phyloP scores from a whole-genome alignment of 179 eudicot species.

The Camellia oleifera region DNA sequence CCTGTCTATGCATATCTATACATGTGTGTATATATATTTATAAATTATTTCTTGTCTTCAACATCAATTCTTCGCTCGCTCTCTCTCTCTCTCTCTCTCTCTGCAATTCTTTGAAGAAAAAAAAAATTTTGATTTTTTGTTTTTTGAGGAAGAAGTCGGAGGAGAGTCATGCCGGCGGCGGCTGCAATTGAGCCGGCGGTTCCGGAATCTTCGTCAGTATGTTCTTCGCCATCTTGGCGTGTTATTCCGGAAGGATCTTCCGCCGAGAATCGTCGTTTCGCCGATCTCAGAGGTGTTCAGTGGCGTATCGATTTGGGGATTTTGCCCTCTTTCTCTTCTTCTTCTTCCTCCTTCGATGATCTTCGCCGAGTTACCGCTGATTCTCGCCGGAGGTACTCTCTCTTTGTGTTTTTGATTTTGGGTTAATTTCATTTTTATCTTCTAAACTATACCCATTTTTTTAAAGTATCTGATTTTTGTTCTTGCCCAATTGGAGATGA shows the following conservation, averaged over 20 bases:
- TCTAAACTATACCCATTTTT: no score
- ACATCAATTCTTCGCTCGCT: background rate
- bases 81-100: background rate
- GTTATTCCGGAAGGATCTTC: background rate
- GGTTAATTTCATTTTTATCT: no score
- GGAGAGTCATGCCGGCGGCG: conserved; percentile 14
- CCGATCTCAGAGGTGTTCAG: conserved; percentile 69
- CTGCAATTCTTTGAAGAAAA: background rate
- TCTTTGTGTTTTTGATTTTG: background rate
- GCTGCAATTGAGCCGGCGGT: conserved; percentile 18
- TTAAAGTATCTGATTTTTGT: no score
- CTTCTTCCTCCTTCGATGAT: conserved; percentile 51
- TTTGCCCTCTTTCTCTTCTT: conserved; percentile 56
- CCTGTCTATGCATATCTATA: background rate
- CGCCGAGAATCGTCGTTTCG: conserved; percentile 31
- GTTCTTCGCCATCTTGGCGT: conserved; percentile 9
- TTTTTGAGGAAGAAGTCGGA: background rate
- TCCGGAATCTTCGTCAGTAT: conserved; percentile 11
- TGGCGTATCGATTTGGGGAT: conserved; percentile 93
- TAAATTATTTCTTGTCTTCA: background rate
- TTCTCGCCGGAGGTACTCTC: conserved; percentile 65
- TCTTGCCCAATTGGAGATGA: no score
- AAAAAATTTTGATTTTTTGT: background rate
- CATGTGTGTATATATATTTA: background rate
- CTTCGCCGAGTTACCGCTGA: conserved; percentile 82